These are phyloP conservation scores for Phytophthora parvispora DNA, from an alignment of 352 stramenopile genomes.

Conservation along the genomic window DNA sequence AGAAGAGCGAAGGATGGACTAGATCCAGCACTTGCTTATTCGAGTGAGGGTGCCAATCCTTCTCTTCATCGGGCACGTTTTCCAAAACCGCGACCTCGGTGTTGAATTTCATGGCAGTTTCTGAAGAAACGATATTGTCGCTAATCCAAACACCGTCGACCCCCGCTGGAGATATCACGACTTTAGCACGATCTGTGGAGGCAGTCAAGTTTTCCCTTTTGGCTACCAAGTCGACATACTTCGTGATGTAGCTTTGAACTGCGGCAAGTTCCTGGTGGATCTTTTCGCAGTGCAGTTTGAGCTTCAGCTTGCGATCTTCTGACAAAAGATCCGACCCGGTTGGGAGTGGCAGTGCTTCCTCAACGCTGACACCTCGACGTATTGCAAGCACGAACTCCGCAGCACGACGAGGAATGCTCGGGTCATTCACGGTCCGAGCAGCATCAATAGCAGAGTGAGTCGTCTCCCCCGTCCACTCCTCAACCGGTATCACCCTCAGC, in stretches of 20 bases:
- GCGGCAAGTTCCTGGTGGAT: conserved; percentile 9
- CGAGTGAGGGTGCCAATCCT: conserved; percentile 68
- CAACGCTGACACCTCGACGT: conserved; percentile 10
- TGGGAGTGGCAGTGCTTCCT: conserved; percentile 16
- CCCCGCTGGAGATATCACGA: conserved; percentile 33
- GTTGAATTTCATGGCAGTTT: conserved; percentile 39
- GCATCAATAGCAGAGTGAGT: background rate
- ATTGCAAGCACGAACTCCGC: conserved; percentile 19
- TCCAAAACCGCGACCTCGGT: conserved; percentile 39
- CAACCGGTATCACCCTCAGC: conserved; percentile 16
- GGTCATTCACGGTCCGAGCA: background rate
- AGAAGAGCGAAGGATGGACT: conserved; percentile 74
- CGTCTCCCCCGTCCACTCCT: conserved; percentile 16
- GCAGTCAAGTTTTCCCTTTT: conserved; percentile 10
- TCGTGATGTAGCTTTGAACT: conserved; percentile 16
- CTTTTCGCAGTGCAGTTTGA: conserved; percentile 28
- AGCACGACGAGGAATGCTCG: background rate
- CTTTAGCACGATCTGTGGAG: background rate
- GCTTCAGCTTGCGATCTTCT: conserved; percentile 5
- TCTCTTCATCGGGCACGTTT: conserved; percentile 46
- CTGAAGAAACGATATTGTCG: conserved; percentile 31
- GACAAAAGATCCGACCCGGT: conserved; percentile 6
- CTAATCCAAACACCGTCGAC: conserved; percentile 52
- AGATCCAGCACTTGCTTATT: conserved; percentile 63
- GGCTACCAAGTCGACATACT: conserved; percentile 9